Evolutionary conservation across 2,329 filamentous ascomycete genomes (phyloP).

Genomic region (Microsporum audouinii): DNA sequence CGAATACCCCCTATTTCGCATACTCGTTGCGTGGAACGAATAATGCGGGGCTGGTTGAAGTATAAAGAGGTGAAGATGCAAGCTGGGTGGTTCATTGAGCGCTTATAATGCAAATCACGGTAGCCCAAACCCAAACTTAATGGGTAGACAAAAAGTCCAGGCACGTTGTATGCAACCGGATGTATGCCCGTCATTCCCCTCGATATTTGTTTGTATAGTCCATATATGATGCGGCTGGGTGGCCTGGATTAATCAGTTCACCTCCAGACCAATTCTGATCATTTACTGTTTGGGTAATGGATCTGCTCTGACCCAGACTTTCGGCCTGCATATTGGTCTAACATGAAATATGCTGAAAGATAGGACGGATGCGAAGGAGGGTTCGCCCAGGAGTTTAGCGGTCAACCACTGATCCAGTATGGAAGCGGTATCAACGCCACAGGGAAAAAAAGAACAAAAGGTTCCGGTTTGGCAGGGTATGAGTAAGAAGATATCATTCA

Average conservation of each 20-base stretch:
- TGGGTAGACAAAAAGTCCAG: background rate
- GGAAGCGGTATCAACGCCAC: constrained; percentile 2
- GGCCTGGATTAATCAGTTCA: background rate
- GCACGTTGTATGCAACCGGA: background rate
- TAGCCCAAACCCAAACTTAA: background rate
- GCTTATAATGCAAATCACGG: background rate
- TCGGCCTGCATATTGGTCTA: constrained; percentile 1
- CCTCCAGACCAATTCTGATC: background rate
- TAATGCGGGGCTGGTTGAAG: background rate
- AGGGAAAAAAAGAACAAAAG: constrained; percentile 4
- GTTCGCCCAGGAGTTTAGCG: constrained; percentile 1
- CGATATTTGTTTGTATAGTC: background rate
- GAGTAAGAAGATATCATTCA: background rate
- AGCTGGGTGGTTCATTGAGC: background rate
- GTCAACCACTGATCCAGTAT: constrained; percentile 3
- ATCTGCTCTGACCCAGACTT: background rate
- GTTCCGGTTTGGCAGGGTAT: constrained; percentile 3
- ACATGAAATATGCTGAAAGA: constrained; percentile 1
- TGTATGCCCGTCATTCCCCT: background rate
- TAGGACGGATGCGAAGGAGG: background rate
- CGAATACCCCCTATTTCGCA: constrained; percentile 1
- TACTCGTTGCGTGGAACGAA: background rate
- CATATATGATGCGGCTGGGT: background rate
- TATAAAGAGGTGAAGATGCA: constrained; percentile 1
- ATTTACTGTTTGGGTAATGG: background rate